These are phyloP conservation scores for Ceratobasidium theobromae DNA, from an alignment of 1,284 basidiomycete genomes.

Conservation along the genomic window DNA sequence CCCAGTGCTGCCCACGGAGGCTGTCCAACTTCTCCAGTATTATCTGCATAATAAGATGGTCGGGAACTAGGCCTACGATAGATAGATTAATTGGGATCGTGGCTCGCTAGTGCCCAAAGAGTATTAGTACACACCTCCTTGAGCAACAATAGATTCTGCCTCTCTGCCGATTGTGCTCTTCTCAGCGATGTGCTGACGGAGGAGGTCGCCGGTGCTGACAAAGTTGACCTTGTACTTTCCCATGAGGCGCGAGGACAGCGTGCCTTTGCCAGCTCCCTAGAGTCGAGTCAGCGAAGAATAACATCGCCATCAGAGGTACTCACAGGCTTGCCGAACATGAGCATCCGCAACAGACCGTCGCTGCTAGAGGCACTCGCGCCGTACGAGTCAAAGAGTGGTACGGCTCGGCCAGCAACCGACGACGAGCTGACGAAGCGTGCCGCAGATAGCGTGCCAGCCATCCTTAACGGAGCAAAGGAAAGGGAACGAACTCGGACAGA, in stretches of 20 bases:
- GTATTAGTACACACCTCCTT: constrained; percentile 50
- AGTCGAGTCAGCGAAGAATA: neutral
- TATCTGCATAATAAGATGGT: constrained; percentile 75
- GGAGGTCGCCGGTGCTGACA: constrained; percentile 77
- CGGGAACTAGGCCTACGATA: constrained; percentile 59
- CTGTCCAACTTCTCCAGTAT: constrained; percentile 68
- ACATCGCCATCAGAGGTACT: constrained; percentile 44
- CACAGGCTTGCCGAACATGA: constrained; percentile 79
- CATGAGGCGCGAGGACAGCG: constrained; percentile 68
- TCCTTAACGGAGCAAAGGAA: constrained; percentile 4
- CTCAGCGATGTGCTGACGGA: constrained; percentile 76
- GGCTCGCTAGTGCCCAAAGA: neutral
- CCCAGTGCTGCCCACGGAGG: constrained; percentile 64
- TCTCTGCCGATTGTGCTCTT: constrained; percentile 67
- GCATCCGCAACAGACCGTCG: constrained; percentile 59
- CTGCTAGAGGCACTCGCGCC: neutral
- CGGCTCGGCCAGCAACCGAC: constrained; percentile 9
- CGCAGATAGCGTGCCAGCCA: constrained; percentile 7
- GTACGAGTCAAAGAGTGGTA: constrained; percentile 21
- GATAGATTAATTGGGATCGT: neutral
- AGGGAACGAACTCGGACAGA: constrained; percentile 18
- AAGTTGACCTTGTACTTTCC: constrained; percentile 74
- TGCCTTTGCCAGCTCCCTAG: constrained; percentile 51
- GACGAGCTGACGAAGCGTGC: constrained; percentile 29
- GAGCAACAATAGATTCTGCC: constrained; percentile 74